These are phyloP conservation scores for Rubroshorea leprosula DNA, from an alignment of 345 rosid species.

Conservation along the genomic window DNA sequence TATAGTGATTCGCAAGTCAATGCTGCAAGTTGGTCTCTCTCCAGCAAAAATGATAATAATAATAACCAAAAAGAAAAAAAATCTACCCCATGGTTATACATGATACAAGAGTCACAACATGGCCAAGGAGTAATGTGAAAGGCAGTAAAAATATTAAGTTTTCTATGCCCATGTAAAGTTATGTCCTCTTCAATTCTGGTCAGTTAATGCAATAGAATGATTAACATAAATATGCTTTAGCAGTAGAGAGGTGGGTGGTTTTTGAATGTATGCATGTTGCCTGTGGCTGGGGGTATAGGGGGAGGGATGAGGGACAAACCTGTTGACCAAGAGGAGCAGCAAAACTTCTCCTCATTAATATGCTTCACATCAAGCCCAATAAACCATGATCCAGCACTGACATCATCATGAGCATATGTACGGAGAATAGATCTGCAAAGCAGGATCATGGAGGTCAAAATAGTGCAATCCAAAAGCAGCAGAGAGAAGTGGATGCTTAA, in stretches of 20 bases:
- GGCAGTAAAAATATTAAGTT: too few relatives aligned
- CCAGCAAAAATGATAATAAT: too few relatives aligned
- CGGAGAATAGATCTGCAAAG: slow-evolving; percentile 35
- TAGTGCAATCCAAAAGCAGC: background rate
- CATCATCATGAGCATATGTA: slow-evolving; percentile 43
- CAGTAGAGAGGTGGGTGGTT: too few relatives aligned
- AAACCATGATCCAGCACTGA: slow-evolving; percentile 53
- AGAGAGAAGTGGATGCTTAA: background rate
- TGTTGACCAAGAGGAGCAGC: slow-evolving; percentile 40
- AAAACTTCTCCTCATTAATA: slow-evolving; percentile 39
- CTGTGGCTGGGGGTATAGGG: background rate
- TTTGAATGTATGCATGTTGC: too few relatives aligned
- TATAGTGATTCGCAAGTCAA: too few relatives aligned
- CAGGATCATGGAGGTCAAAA: background rate
- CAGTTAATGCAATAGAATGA: background rate
- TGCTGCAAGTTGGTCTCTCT: too few relatives aligned
- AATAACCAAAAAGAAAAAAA: too few relatives aligned
- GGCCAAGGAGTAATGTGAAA: too few relatives aligned
- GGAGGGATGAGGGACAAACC: slow-evolving; percentile 21
- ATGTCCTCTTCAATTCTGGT: background rate
- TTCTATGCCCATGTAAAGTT: background rate
- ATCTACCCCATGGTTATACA: too few relatives aligned
- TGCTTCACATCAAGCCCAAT: slow-evolving; percentile 44
- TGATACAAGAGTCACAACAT: too few relatives aligned
- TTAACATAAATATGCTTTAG: background rate